phyloP scores from a whole-genome alignment of 108 stramenopile genomes.

The Nitzschia putrida region DNA sequence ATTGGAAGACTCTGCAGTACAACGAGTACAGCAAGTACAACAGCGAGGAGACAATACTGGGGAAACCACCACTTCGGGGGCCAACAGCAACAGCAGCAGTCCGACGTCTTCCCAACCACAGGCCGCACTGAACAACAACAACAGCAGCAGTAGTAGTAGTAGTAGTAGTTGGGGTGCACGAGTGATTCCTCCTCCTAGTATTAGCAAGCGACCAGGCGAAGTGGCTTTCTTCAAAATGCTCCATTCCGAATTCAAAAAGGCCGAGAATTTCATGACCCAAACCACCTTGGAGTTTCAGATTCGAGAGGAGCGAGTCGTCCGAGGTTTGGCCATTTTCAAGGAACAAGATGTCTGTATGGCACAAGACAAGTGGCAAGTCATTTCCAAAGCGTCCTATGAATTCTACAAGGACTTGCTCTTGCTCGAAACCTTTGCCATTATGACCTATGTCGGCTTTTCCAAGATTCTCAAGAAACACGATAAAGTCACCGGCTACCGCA shows the following conservation, averaged over 20 bases:
- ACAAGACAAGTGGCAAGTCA: constrained; percentile 48
- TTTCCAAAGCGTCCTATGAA: constrained; percentile 79
- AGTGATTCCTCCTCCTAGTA: background rate
- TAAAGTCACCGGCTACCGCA: constrained; percentile 86
- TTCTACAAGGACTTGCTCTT: constrained; percentile 90
- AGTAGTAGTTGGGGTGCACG: too few relatives aligned
- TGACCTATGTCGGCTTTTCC: constrained; percentile 93
- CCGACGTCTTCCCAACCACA: background rate
- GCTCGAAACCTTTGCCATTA: constrained; percentile 94
- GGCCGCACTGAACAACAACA: background rate
- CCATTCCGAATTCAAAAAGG: constrained; percentile 81
- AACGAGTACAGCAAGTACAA: background rate
- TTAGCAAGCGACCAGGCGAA: constrained; percentile 50
- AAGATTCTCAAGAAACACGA: constrained; percentile 98
- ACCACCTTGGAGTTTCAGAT: constrained; percentile 66
- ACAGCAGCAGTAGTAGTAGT: background rate
- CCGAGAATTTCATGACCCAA: constrained; percentile 72
- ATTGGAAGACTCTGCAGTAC: background rate
- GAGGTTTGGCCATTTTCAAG: constrained; percentile 64
- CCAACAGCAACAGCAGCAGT: background rate
- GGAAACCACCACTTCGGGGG: background rate
- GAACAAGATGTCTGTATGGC: constrained; percentile 38
- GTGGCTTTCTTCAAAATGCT: constrained; percentile 88
- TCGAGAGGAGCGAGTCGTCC: constrained; percentile 68
- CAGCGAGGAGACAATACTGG: constrained; percentile 2